phyloP scores from a whole-genome alignment of 2,329 filamentous ascomycete species.

The Rhynchosporium agropyri region DNA sequence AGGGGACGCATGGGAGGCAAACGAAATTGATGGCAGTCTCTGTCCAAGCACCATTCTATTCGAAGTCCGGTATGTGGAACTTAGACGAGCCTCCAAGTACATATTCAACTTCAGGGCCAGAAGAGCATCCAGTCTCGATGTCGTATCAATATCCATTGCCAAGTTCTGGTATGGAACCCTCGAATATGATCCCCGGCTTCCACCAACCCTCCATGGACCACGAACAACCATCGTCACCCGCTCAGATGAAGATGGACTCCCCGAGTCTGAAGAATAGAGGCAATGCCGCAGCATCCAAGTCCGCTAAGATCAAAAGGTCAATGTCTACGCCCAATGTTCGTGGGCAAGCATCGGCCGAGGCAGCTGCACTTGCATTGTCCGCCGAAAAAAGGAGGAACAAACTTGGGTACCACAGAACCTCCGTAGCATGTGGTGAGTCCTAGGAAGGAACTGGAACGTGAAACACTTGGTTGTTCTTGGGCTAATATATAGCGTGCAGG shows the following conservation, averaged over 20 bases:
- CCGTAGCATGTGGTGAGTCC: constrained; percentile 89
- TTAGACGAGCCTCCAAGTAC: constrained; percentile 36
- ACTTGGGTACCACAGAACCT: constrained; percentile 91
- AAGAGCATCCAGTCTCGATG: constrained; percentile 34
- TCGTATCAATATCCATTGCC: constrained; percentile 40
- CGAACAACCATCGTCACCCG: constrained; percentile 30
- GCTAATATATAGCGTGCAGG: constrained; percentile 53
- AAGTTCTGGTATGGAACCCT: constrained; percentile 35
- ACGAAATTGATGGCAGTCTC: constrained; percentile 43
- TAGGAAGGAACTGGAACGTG: constrained; percentile 20
- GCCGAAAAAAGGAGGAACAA: constrained; percentile 82
- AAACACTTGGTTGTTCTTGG: background rate
- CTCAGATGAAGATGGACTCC: constrained; percentile 29
- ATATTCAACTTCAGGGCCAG: constrained; percentile 34
- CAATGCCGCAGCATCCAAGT: constrained; percentile 28
- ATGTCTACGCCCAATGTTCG: constrained; percentile 54
- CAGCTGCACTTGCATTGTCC: constrained; percentile 41
- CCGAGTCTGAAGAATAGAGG: constrained; percentile 31
- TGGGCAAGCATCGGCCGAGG: constrained; percentile 44
- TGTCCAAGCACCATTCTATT: constrained; percentile 38
- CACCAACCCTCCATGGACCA: constrained; percentile 35
- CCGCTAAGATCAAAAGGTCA: constrained; percentile 48
- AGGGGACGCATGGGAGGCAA: constrained; percentile 28
- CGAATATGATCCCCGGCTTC: constrained; percentile 38
- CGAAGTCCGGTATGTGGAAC: constrained; percentile 41